phyloP scores from a whole-genome alignment of 768 basidiomycete species.

The Lentinula aciculospora region DNA sequence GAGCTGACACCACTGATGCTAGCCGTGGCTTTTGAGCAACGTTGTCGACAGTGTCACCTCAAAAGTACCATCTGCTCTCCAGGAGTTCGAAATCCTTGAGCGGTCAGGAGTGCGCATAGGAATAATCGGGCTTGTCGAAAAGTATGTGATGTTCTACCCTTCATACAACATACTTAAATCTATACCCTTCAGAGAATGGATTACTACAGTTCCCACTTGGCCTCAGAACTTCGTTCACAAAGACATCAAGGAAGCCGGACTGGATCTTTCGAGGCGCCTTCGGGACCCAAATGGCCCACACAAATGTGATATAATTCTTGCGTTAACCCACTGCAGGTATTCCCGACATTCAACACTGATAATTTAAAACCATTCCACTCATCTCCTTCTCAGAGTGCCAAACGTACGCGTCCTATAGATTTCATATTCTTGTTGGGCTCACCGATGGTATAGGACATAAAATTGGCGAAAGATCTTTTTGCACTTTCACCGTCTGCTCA shows the following conservation, averaged over 20 bases:
- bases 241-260: conserved; percentile 68
- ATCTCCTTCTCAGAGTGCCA: conserved; percentile 31
- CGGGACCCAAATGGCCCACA: conserved; percentile 66
- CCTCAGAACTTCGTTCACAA: conserved; percentile 71
- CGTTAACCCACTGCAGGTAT: conserved; percentile 78
- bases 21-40: conserved; percentile 92
- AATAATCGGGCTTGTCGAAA: conserved; percentile 82
- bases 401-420: conserved; percentile 28
- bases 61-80: conserved; percentile 52
- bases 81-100: conserved; percentile 63
- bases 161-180: not conserved
- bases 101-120: conserved; percentile 68
- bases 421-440: not conserved
- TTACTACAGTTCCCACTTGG: conserved; percentile 83
- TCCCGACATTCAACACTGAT: not conserved
- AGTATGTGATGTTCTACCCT: conserved; percentile 36
- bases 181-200: conserved; percentile 71
- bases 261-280: conserved; percentile 66
- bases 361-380: not conserved
- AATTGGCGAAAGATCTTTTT: conserved; percentile 58
- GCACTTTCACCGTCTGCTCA: conserved; percentile 57
- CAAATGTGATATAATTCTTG: conserved; percentile 78
- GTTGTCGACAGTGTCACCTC: conserved; percentile 68
- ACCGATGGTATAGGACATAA: conserved; percentile 49
- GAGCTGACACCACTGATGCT: not conserved